phyloP scores from a whole-genome alignment of 1,139 yeast genomes.

The Trichomonascaceae sp. region DNA sequence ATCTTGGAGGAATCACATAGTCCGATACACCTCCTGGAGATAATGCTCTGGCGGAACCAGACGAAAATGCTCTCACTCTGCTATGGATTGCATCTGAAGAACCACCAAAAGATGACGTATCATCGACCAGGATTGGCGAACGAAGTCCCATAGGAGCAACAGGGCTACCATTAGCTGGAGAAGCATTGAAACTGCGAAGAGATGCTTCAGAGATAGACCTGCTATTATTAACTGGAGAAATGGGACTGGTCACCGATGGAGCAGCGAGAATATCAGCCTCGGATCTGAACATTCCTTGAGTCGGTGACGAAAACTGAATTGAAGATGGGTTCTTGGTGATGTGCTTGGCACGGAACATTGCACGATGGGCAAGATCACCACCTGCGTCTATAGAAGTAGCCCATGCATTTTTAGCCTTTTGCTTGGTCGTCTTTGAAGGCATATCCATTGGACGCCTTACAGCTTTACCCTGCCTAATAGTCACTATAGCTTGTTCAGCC shows the following conservation, averaged over 20 bases:
- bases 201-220: conserved; percentile 2
- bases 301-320: conserved; percentile 23
- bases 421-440: conserved; percentile 18
- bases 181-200: conserved; percentile 4
- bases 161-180: conserved; percentile 3
- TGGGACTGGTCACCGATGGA: conserved; percentile 3
- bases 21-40: conserved; percentile 16
- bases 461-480: conserved; percentile 27
- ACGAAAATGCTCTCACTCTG: conserved; percentile 24
- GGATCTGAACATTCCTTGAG: conserved; percentile 25
- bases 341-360: conserved; percentile 18
- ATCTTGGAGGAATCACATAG: conserved; percentile 15
- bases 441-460: conserved; percentile 25
- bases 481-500: conserved; percentile 27
- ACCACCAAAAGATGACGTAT: neutral
- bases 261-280: conserved; percentile 22
- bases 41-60: conserved; percentile 23
- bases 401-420: conserved; percentile 20
- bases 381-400: conserved; percentile 18
- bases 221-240: conserved; percentile 1
- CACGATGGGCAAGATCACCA: conserved; percentile 15
- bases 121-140: neutral
- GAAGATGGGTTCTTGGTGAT: conserved; percentile 14
- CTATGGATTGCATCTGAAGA: conserved; percentile 8
- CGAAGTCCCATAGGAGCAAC: neutral